These are phyloP conservation scores for Russula brevipes DNA, from an alignment of 768 basidiomycete species.

Conservation along the genomic window DNA sequence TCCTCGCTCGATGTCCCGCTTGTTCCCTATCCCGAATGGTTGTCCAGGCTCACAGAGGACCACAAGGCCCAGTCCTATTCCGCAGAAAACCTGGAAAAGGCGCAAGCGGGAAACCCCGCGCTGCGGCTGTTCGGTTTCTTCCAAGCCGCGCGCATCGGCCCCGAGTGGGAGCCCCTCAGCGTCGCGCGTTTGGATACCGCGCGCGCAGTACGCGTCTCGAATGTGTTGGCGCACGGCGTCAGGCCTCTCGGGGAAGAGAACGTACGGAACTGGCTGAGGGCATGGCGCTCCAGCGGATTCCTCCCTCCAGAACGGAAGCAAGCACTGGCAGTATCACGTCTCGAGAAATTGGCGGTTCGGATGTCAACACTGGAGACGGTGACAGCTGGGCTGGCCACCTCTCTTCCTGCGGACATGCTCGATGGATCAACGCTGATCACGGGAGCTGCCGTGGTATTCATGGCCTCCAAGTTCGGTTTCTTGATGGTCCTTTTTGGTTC, in stretches of 20 bases:
- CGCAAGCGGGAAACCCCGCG: conserved; percentile 22
- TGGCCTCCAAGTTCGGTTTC: conserved; percentile 15
- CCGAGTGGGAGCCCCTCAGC: conserved; percentile 27
- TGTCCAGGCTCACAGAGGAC: conserved; percentile 22
- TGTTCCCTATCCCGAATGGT: conserved; percentile 28
- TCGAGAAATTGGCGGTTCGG: background rate
- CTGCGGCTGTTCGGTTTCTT: conserved; percentile 21
- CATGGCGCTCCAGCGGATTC: conserved; percentile 22
- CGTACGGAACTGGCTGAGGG: conserved; percentile 17
- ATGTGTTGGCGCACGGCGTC: conserved; percentile 12
- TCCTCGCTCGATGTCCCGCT: conserved; percentile 25
- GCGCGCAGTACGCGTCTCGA: conserved; percentile 22
- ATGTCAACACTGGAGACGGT: background rate
- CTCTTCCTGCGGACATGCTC: background rate
- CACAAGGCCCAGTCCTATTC: conserved; percentile 13
- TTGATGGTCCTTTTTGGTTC: conserved; percentile 4
- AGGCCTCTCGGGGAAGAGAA: conserved; percentile 20
- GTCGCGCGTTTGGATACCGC: conserved; percentile 24
- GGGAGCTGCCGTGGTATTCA: background rate
- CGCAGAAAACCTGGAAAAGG: conserved; percentile 13
- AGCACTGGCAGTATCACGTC: background rate
- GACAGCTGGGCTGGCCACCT: background rate
- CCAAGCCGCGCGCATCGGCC: conserved; percentile 19
- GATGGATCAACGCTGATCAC: background rate
- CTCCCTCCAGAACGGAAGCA: conserved; percentile 6